Conservation (phyloP, 225 moss, liverwort and hornwort species). For the Takakia lepidozioides region DNA sequence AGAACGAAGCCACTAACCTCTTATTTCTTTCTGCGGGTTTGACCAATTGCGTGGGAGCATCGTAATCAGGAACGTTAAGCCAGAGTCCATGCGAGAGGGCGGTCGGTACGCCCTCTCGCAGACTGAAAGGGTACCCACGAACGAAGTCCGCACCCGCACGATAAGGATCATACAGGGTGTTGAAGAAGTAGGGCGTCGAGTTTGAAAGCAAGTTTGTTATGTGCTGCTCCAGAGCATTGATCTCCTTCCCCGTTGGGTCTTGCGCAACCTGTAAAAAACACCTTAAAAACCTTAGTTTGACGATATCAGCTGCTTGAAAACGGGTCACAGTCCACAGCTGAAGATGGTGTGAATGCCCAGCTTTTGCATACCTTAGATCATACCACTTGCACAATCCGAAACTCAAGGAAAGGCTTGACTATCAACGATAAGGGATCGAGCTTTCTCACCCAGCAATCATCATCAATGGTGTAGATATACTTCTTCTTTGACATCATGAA, state of each 20-base stretch:
- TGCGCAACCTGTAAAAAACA: constrained; percentile 27
- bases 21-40: constrained; percentile 21
- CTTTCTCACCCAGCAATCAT: constrained; percentile 57
- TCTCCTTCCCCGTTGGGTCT: constrained; percentile 36
- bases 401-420: too few species aligned
- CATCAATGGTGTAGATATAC: constrained; percentile 67
- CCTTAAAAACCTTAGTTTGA: too few species aligned
- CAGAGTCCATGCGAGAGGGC: constrained; percentile 22
- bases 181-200: constrained; percentile 22
- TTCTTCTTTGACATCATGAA: constrained; percentile 74
- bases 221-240: constrained; percentile 60
- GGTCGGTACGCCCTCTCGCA: constrained; percentile 18
- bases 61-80: constrained; percentile 25
- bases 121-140: constrained; percentile 23
- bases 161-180: constrained; percentile 22
- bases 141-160: constrained; percentile 19
- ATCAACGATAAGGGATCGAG: too few species aligned
- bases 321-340: too few species aligned
- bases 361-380: too few species aligned
- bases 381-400: too few species aligned
- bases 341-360: too few species aligned
- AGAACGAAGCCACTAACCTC: too few species aligned
- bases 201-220: constrained; percentile 44
- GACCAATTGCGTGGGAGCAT: constrained; percentile 21
- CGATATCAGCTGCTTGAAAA: too few species aligned